These are phyloP conservation scores for Spongispora temasekensis DNA, from an alignment of 1,284 basidiomycete species.

Conservation along the genomic window DNA sequence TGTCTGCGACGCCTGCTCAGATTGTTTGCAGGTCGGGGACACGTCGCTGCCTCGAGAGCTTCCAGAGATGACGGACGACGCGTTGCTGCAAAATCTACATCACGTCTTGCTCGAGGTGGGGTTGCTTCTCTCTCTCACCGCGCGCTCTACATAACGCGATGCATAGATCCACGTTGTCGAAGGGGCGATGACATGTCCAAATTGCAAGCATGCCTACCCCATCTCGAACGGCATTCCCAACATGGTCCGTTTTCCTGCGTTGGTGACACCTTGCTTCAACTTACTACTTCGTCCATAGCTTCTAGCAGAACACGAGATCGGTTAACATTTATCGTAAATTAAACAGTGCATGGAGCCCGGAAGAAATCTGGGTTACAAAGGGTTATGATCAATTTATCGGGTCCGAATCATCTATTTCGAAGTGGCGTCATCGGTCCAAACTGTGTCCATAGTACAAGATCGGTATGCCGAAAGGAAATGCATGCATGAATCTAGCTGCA, in stretches of 20 bases:
- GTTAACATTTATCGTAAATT: conserved; percentile 40
- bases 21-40: conserved; percentile 70
- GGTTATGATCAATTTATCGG: no score
- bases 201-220: conserved; percentile 88
- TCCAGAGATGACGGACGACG: conserved; percentile 80
- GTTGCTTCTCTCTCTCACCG: not conserved
- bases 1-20: not conserved
- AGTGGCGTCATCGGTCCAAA: no score
- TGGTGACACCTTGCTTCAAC: no score
- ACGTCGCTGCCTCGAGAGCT: conserved; percentile 77
- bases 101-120: conserved; percentile 91
- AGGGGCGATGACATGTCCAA: conserved; percentile 92
- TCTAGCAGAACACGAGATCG: conserved; percentile 89
- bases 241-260: conserved; percentile 84
- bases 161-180: conserved; percentile 85
- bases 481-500: no score
- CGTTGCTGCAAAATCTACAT: conserved; percentile 80
- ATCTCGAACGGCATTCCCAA: conserved; percentile 97
- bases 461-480: no score
- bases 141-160: not conserved
- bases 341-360: no score
- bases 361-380: no score
- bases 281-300: conserved; percentile 53
- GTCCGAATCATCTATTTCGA: no score
- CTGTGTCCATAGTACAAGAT: no score